Evolutionary conservation across 176 grass and related monocot genomes (phyloP), one percentile per base, ranked within the genome.

Genomic region (Luzula sylvatica): DNA sequence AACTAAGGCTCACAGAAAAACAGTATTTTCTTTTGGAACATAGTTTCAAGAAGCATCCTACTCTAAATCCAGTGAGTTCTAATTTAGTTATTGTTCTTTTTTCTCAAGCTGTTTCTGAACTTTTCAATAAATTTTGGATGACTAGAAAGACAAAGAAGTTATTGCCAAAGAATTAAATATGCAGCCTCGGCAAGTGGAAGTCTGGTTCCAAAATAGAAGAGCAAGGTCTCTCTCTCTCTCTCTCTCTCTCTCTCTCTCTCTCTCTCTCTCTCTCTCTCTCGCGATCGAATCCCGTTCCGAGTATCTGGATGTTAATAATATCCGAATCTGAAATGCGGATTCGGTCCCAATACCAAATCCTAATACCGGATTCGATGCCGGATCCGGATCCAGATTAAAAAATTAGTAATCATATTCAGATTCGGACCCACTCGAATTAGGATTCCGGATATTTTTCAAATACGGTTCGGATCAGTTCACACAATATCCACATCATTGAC

Each of bases 171-270:
- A 88, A 61, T 58, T 96, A 17, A 85, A 74, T 50, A 76, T 96
- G 18, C 75, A 78, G 58, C 81, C 90, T 20, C 79, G 90, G 53
- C 90, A 96, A 55, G 90, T 96, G 2, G 90, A 96, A 77, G 90
- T 96, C 2, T 96, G 90, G 90, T 96, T 96, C 69, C 90, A 96
- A 14, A 96, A 96, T 12, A 71, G 90, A 67, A 82, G 90, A 82
- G 90, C 90, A 45, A 96, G 90, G 90, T 95, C 24, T 62, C 56
- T 66, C 9, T 39, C 53, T 72, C 64, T 15, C 55, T 42, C 61
- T 42, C 42, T 53, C 35, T 47, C 69, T 71, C 53, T 59, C 24
- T 53, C 26, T 51, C 48, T 14, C 17, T 29, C 56, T 49, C 3
- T 26, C 11, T 53, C 12, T 27, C 46, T 17, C 1, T 3, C 6